Evolutionary conservation across 169 alveolate genomes (phyloP).

Genomic region (Plasmodium ovale): DNA sequence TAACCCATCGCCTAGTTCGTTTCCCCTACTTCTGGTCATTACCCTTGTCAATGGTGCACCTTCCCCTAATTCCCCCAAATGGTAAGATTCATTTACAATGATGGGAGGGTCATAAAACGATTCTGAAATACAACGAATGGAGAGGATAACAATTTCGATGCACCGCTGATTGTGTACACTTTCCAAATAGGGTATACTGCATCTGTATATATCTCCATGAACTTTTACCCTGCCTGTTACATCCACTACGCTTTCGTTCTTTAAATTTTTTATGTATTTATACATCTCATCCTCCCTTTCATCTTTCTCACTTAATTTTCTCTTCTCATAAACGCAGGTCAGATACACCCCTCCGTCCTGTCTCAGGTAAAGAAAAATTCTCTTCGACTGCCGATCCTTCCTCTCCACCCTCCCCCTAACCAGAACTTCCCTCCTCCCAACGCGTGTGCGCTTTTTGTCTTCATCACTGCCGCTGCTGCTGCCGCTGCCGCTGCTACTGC

Average conservation of each 20-base stretch:
- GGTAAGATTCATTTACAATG: background rate
- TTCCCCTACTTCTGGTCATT: background rate
- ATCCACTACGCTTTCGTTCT: conserved; percentile 50
- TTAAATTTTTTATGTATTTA: conserved; percentile 44
- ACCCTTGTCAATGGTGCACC: background rate
- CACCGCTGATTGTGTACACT: conserved; percentile 26
- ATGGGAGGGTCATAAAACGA: conserved; percentile 17
- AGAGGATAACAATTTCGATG: conserved; percentile 5
- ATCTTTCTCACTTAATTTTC: background rate
- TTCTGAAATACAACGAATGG: conserved; percentile 18
- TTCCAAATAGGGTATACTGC: conserved; percentile 20
- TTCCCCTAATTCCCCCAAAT: background rate
- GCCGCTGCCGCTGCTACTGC: background rate
- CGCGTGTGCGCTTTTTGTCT: background rate
- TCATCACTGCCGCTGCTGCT: too few species aligned
- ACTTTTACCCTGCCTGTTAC: conserved; percentile 28
- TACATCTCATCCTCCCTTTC: background rate
- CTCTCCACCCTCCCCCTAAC: conserved; percentile 46
- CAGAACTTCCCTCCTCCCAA: background rate
- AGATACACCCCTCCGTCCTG: conserved; percentile 17
- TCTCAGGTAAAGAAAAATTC: conserved; percentile 53
- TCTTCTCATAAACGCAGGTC: conserved; percentile 53
- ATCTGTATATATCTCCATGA: conserved; percentile 12
- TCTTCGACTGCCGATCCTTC: conserved; percentile 24
- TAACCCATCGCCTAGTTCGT: too few species aligned